These are phyloP conservation scores for Drechslerella coelobrocha DNA, from an alignment of 2,329 filamentous ascomycete species.

Conservation along the genomic window DNA sequence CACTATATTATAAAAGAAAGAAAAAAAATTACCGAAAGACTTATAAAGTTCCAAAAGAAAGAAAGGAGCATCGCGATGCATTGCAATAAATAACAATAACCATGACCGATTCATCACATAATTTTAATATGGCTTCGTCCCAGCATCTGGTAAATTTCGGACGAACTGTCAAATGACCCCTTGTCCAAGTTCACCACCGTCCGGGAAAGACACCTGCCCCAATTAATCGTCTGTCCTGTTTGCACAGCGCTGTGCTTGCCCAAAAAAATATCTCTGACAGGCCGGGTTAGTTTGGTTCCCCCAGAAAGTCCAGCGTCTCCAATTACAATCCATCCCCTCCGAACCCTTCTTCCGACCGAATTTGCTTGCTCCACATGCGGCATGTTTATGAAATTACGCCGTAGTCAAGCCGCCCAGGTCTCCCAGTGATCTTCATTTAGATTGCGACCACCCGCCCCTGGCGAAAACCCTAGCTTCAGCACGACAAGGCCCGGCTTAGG, in stretches of 20 bases:
- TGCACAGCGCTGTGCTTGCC: neutral
- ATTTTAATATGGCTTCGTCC: neutral
- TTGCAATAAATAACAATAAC: neutral
- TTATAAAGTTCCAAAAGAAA: too few species aligned
- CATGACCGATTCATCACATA: neutral
- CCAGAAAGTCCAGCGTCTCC: neutral
- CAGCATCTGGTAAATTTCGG: constrained; percentile 22
- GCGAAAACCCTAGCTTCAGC: constrained; percentile 23
- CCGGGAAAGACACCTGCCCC: constrained; percentile 1
- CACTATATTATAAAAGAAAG: too few species aligned
- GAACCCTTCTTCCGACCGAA: constrained; percentile 19
- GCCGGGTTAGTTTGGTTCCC: neutral
- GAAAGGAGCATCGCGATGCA: neutral
- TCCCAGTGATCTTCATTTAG: constrained; percentile 33
- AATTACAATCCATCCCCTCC: neutral
- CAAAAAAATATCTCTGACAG: neutral
- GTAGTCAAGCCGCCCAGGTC: constrained; percentile 7
- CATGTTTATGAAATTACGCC: constrained; percentile 36
- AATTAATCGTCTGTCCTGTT: constrained; percentile 3
- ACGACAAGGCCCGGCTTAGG: neutral
- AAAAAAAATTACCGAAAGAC: too few species aligned
- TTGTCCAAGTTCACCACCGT: neutral
- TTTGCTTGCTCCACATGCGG: constrained; percentile 46
- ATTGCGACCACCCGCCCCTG: constrained; percentile 47
- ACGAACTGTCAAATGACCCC: constrained; percentile 18